Percentiles rank a stretch among this genome's conserved stretches.
Evolutionary conservation across 306 rosid species (phyloP).

Genomic region (Coriaria nepalensis): DNA sequence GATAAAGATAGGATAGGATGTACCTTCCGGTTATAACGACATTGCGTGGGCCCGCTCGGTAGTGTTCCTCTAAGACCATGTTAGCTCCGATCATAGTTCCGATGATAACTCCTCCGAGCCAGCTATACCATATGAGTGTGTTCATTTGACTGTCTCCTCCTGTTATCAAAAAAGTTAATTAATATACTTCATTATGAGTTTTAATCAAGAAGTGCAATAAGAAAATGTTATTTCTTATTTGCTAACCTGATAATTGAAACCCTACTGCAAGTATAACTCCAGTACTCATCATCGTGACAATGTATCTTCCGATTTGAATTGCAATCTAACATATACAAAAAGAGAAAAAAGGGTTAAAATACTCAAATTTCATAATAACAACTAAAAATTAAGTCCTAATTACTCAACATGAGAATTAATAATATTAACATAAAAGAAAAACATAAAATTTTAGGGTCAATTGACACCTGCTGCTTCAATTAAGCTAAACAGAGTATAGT

Average conservation of each 20-base stretch:
- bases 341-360: neutral
- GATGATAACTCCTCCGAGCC: conserved; percentile 93
- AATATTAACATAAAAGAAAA: too few relatives aligned
- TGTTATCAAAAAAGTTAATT: conserved; percentile 18
- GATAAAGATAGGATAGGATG: neutral
- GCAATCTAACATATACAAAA: conserved; percentile 40
- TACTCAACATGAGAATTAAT: neutral
- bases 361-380: conserved; percentile 2
- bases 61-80: conserved; percentile 80
- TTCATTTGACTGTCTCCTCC: conserved; percentile 81
- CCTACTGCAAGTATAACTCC: conserved; percentile 79
- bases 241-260: conserved; percentile 81
- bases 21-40: conserved; percentile 95
- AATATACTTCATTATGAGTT: neutral
- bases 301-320: conserved; percentile 79
- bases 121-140: conserved; percentile 71
- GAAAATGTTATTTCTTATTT: conserved; percentile 6
- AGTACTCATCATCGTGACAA: conserved; percentile 95
- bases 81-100: conserved; percentile 96
- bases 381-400: neutral
- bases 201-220: neutral
- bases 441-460: too few relatives aligned
- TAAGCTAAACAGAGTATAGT: too few relatives aligned
- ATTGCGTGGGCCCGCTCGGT: conserved; percentile 86
- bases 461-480: too few relatives aligned